These are phyloP conservation scores for Trichophyton simii DNA, from an alignment of 2,329 filamentous ascomycete genomes.

Conservation along the genomic window DNA sequence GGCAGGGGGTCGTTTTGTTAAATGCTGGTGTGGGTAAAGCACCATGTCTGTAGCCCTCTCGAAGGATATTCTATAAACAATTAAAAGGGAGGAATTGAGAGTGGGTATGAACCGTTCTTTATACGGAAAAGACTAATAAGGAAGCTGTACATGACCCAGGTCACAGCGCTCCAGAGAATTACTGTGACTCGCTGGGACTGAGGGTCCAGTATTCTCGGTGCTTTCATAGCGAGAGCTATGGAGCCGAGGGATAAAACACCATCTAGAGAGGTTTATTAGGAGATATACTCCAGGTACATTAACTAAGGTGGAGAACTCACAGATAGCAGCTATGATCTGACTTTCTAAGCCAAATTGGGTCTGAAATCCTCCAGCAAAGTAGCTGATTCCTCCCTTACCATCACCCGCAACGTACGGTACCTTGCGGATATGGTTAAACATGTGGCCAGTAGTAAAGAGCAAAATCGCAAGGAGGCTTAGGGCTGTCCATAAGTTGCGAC, in stretches of 20 bases:
- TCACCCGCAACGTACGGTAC: slow-evolving; percentile 84
- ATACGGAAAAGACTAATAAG: slow-evolving; percentile 83
- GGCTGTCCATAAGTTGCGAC: slow-evolving; percentile 86
- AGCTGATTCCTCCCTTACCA: slow-evolving; percentile 71
- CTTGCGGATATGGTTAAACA: slow-evolving; percentile 98
- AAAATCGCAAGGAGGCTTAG: slow-evolving; percentile 79
- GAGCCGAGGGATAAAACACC: slow-evolving; percentile 76
- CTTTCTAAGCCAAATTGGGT: slow-evolving; percentile 91
- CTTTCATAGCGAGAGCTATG: slow-evolving; percentile 83
- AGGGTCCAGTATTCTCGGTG: slow-evolving; percentile 70
- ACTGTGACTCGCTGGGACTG: slow-evolving; percentile 70
- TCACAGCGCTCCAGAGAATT: slow-evolving; percentile 61
- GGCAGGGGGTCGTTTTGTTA: not conserved
- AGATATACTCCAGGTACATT: not conserved
- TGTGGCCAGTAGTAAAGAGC: slow-evolving; percentile 89
- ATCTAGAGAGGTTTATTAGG: slow-evolving; percentile 36
- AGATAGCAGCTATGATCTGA: slow-evolving; percentile 85
- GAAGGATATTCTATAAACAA: not conserved
- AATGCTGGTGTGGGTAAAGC: not conserved
- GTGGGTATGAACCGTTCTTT: slow-evolving; percentile 93
- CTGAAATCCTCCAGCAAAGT: slow-evolving; percentile 85
- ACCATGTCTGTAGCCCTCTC: not conserved
- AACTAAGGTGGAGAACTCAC: slow-evolving; percentile 44
- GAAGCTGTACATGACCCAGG: slow-evolving; percentile 84
- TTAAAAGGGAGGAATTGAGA: slow-evolving; percentile 81